These are phyloP conservation scores for Arabidopsis hybrid DNA, from an alignment of 441 rosid genomes.

Conservation along the genomic window DNA sequence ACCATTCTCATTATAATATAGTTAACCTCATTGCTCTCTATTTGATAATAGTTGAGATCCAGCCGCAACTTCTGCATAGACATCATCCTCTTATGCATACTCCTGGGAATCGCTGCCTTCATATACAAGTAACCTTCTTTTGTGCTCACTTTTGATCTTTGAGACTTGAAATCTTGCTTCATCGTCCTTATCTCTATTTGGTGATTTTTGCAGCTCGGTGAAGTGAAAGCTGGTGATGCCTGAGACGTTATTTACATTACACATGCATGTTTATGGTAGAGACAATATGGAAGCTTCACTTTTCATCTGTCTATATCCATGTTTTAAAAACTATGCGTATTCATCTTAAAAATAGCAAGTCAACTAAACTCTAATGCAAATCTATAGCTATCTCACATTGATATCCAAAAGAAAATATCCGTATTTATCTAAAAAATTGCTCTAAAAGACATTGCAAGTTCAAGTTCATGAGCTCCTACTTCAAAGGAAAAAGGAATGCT, in stretches of 20 bases:
- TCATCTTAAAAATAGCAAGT: too few species aligned
- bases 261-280: background rate
- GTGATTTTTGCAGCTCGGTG: slow-evolving; percentile 35
- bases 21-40: slow-evolving; percentile 9
- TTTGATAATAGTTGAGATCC: slow-evolving; percentile 53
- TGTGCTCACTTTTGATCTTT: background rate
- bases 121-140: slow-evolving; percentile 59
- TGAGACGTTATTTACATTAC: background rate
- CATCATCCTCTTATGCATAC: slow-evolving; percentile 59
- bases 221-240: slow-evolving; percentile 24
- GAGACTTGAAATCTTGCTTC: slow-evolving; percentile 7
- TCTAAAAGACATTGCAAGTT: background rate
- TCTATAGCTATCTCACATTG: background rate
- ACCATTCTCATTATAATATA: background rate
- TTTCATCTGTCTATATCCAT: background rate
- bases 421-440: background rate
- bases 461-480: background rate
- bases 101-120: slow-evolving; percentile 69
- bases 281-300: background rate
- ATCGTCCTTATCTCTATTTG: background rate
- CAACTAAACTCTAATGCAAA: too few species aligned
- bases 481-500: background rate
- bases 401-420: background rate
- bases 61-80: slow-evolving; percentile 76
- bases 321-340: too few species aligned